A percentile compares a stretch with the other conserved stretches of the same genome.
phyloP scores from a whole-genome alignment of 306 rosid genomes.

The peach (Prunus persica) region DNA sequence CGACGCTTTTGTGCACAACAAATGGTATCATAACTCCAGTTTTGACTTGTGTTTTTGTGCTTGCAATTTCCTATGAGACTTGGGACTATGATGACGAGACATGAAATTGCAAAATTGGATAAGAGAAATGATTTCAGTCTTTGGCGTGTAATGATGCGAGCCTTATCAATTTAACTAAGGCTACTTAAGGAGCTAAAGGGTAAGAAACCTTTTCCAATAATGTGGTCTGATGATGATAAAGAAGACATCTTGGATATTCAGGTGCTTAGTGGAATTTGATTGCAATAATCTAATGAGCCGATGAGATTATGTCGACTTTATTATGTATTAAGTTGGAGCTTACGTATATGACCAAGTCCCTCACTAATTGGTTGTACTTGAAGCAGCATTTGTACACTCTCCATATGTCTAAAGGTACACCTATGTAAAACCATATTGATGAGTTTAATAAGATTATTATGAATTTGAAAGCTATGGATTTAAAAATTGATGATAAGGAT shows the following conservation, averaged over 20 bases:
- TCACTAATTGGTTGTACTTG: background rate
- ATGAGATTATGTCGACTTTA: background rate
- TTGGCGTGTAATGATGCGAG: background rate
- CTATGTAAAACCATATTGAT: background rate
- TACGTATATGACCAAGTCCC: background rate
- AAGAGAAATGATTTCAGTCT: background rate
- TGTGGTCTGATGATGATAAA: background rate
- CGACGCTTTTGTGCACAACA: background rate
- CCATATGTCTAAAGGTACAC: background rate
- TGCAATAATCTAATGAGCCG: background rate
- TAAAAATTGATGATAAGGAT: background rate
- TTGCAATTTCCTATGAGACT: background rate
- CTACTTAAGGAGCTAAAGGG: background rate
- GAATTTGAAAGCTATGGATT: background rate
- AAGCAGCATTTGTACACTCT: background rate
- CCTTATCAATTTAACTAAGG: background rate
- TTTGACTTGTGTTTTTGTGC: background rate
- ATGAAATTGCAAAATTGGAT: background rate
- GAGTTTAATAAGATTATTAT: background rate
- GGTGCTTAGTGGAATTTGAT: background rate
- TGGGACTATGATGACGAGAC: background rate
- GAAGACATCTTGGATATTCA: background rate
- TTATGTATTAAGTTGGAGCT: background rate
- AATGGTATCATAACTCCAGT: background rate
- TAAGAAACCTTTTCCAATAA: background rate